phyloP scores from a whole-genome alignment of 2,329 filamentous ascomycete genomes.

The Aspergillus melleus region DNA sequence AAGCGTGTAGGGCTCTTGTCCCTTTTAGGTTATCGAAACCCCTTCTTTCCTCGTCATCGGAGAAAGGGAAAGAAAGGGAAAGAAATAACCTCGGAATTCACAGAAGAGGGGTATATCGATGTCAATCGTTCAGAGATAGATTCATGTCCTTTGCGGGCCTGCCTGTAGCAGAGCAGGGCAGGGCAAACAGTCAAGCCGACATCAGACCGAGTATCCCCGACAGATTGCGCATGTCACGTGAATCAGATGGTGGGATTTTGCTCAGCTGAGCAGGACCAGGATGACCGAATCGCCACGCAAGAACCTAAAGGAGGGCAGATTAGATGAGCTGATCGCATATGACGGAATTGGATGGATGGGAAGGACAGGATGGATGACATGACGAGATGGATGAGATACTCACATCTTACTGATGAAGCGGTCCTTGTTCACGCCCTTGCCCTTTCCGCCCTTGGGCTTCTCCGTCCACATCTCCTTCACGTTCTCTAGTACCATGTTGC shows the following conservation, averaged over 20 bases:
- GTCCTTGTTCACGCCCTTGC: slow-evolving; percentile 97
- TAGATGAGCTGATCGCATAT: background rate
- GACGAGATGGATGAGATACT: slow-evolving; percentile 26
- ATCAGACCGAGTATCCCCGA: background rate
- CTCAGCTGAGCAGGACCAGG: slow-evolving; percentile 76
- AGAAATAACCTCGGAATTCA: slow-evolving; percentile 2
- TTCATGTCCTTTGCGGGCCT: slow-evolving; percentile 8
- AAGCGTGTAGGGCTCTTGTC: background rate
- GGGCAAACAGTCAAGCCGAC: background rate
- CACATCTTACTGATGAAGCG: slow-evolving; percentile 97
- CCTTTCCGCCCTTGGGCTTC: slow-evolving; percentile 80
- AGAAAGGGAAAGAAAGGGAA: background rate
- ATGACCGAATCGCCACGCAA: slow-evolving; percentile 85
- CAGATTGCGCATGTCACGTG: slow-evolving; percentile 11
- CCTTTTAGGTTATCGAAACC: background rate
- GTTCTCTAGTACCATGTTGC: slow-evolving; percentile 98
- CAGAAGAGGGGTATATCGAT: slow-evolving; percentile 33
- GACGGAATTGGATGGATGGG: background rate
- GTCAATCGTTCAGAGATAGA: slow-evolving; percentile 19
- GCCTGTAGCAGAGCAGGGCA: background rate
- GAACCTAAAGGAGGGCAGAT: slow-evolving; percentile 59
- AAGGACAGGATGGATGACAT: too few relatives aligned
- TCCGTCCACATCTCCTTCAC: slow-evolving; percentile 99
- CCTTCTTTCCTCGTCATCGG: background rate
- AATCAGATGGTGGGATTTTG: slow-evolving; percentile 4